phyloP scores from a whole-genome alignment of 2,329 filamentous ascomycete genomes.

The Aspergillus floridensis region DNA sequence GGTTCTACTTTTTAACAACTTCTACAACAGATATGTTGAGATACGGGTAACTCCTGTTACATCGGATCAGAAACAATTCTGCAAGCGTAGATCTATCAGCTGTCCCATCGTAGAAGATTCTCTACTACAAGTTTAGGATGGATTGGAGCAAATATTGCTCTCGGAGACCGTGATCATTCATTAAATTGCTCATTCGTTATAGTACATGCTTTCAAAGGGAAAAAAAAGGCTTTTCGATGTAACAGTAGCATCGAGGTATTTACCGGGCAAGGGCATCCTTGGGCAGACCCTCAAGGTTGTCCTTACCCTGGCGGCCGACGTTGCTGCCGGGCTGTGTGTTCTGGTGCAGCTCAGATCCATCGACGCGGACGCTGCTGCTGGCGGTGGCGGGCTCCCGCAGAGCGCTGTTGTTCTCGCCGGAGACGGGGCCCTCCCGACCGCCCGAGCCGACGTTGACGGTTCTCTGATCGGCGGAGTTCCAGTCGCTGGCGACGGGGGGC shows the following conservation, averaged over 20 bases:
- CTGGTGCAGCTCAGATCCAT: constrained; percentile 55
- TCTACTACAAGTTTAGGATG: neutral
- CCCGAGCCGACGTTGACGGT: constrained; percentile 71
- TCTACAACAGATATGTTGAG: no score
- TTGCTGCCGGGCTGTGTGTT: constrained; percentile 43
- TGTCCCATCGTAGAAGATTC: no score
- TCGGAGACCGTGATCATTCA: constrained; percentile 1
- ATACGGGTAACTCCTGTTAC: no score
- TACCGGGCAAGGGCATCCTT: constrained; percentile 59
- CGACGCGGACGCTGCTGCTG: constrained; percentile 50
- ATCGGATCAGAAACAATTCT: no score
- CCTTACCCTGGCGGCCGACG: constrained; percentile 63
- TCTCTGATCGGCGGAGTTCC: constrained; percentile 67
- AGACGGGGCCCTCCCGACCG: constrained; percentile 52
- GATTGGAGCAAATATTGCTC: neutral
- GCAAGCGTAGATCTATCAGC: no score
- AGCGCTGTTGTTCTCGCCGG: constrained; percentile 48
- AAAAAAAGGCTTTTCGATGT: constrained; percentile 3
- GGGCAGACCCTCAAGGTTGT: constrained; percentile 55
- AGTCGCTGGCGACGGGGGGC: constrained; percentile 73
- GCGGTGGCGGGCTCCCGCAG: constrained; percentile 61
- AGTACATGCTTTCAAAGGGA: constrained; percentile 5
- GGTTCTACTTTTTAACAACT: no score
- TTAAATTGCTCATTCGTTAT: constrained; percentile 3
- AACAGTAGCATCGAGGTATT: constrained; percentile 3